phyloP scores from a whole-genome alignment of 208 protist genomes.

The Trichomonas tenax region DNA sequence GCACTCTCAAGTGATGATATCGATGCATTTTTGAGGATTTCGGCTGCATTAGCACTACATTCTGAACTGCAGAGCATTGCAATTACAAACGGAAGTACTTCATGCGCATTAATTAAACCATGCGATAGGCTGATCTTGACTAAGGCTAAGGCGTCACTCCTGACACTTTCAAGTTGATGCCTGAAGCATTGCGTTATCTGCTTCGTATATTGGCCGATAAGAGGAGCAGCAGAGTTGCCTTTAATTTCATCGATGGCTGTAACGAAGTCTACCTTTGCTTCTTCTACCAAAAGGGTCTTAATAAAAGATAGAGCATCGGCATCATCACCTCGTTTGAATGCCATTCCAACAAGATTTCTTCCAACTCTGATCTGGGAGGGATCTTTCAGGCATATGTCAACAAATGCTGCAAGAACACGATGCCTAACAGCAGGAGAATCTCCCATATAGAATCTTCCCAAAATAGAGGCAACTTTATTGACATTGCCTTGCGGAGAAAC shows the following conservation, averaged over 20 bases:
- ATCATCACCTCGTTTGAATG: neutral
- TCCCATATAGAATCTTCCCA: neutral
- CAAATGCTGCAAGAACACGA: neutral
- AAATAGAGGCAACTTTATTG: neutral
- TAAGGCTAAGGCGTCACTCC: neutral
- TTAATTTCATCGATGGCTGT: neutral
- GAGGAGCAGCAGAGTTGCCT: neutral
- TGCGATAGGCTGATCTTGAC: neutral
- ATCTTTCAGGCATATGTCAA: neutral
- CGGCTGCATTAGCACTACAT: neutral
- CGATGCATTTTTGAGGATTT: neutral
- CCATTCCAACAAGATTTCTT: neutral
- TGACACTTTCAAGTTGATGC: neutral
- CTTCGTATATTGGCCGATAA: neutral
- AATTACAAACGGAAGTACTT: neutral
- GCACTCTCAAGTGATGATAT: neutral
- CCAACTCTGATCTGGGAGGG: neutral
- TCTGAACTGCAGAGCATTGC: neutral
- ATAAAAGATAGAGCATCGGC: neutral
- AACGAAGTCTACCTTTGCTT: neutral
- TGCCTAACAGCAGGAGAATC: neutral
- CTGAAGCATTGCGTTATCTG: neutral
- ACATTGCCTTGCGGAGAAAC: neutral
- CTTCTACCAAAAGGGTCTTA: neutral
- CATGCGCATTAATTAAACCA: neutral